These are phyloP conservation scores for Pichia membranifaciens DNA, from an alignment of 805 yeast genomes.

Conservation along the genomic window DNA sequence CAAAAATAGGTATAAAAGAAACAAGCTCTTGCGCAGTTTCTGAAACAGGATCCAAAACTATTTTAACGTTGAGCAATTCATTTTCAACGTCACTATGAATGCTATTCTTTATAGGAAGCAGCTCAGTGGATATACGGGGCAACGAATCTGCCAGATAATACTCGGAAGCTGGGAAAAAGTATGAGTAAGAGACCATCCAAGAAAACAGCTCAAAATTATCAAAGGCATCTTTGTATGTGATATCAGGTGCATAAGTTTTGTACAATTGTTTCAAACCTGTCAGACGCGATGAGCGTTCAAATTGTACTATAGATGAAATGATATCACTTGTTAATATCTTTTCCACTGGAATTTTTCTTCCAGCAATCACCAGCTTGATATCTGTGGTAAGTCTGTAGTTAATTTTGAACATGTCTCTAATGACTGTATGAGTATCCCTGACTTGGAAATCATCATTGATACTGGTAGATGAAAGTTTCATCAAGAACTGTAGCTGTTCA, in stretches of 20 bases:
- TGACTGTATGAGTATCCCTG: neutral
- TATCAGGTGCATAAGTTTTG: neutral
- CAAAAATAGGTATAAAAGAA: constrained; percentile 34
- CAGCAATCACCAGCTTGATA: constrained; percentile 34
- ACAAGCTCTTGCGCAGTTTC: constrained; percentile 62
- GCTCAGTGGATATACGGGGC: constrained; percentile 19
- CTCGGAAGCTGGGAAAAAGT: constrained; percentile 29
- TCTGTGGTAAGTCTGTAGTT: neutral
- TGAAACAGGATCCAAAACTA: constrained; percentile 66
- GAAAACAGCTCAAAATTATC: constrained; percentile 21
- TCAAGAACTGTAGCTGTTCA: constrained; percentile 1
- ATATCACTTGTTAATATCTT: neutral
- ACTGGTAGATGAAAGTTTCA: neutral
- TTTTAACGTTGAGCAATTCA: constrained; percentile 42
- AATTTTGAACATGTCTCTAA: constrained; percentile 5
- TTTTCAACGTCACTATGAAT: constrained; percentile 8
- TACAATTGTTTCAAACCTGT: neutral
- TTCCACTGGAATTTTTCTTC: constrained; percentile 38
- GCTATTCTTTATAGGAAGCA: constrained; percentile 8
- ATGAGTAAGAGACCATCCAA: constrained; percentile 20
- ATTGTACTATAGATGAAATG: constrained; percentile 8
- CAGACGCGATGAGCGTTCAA: constrained; percentile 14
- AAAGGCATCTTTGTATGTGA: constrained; percentile 2
- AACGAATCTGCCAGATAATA: constrained; percentile 13
- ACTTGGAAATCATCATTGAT: constrained; percentile 3